These are phyloP conservation scores for Fusarium albosuccineum DNA, from an alignment of 2,329 filamentous ascomycete genomes.

Conservation along the genomic window DNA sequence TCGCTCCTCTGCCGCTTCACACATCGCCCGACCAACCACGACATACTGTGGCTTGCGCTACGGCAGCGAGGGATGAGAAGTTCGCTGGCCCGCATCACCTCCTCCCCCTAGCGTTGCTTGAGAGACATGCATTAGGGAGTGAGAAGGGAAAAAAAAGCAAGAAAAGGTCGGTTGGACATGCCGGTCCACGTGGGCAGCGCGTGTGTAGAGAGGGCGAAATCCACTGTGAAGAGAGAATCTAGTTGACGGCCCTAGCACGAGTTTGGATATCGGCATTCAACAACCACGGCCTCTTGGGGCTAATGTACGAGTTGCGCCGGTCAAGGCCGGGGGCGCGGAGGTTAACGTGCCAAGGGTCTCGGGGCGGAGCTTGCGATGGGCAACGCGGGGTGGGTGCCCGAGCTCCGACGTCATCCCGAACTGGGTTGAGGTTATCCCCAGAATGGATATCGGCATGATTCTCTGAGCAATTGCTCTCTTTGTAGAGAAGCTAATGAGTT, in stretches of 20 bases:
- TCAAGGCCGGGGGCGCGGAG: slow-evolving; percentile 5
- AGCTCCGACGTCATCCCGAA: slow-evolving; percentile 7
- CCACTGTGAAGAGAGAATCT: not conserved
- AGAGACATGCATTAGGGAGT: slow-evolving; percentile 26
- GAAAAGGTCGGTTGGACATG: slow-evolving; percentile 17
- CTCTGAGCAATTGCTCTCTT: too few species aligned
- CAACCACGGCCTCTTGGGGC: too few species aligned
- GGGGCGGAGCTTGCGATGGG: not conserved
- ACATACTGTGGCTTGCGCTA: slow-evolving; percentile 35
- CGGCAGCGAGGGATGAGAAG: slow-evolving; percentile 24
- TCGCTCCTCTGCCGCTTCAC: not conserved
- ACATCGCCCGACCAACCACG: slow-evolving; percentile 15
- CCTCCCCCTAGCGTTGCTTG: slow-evolving; percentile 2
- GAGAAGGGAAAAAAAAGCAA: slow-evolving; percentile 18
- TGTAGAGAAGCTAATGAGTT: too few species aligned
- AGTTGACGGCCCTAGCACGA: not conserved
- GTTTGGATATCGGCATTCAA: too few species aligned
- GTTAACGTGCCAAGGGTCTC: not conserved
- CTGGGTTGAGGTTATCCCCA: not conserved
- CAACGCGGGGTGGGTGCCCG: not conserved
- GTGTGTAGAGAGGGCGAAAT: slow-evolving; percentile 1
- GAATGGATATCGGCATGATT: too few species aligned
- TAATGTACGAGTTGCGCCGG: not conserved
- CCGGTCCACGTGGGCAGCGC: slow-evolving; percentile 29
- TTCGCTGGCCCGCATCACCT: not conserved